A percentile compares a stretch with the other conserved stretches of the same genome.
These are phyloP conservation scores for Pluteus cervinus DNA, from an alignment of 768 basidiomycete genomes.

Conservation along the genomic window DNA sequence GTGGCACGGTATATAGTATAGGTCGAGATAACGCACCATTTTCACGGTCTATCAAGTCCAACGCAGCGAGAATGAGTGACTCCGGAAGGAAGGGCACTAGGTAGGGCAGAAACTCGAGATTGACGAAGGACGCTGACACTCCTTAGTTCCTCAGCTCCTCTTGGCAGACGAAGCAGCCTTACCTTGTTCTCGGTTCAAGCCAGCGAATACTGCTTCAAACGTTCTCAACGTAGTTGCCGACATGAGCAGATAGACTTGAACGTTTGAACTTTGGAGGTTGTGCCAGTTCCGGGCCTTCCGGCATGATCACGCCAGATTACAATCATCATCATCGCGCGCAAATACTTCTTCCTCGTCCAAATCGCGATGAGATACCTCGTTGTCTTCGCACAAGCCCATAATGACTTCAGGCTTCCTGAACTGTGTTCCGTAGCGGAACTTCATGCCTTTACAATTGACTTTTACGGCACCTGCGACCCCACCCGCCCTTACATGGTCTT, in stretches of 20 bases:
- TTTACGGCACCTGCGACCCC: constrained; percentile 49
- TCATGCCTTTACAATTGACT: constrained; percentile 57
- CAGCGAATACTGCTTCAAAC: too few species aligned
- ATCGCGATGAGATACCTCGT: constrained; percentile 45
- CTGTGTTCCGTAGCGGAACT: constrained; percentile 73
- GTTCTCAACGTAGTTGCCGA: too few species aligned
- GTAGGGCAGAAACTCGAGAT: constrained; percentile 51
- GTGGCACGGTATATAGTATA: not conserved
- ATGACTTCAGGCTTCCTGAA: constrained; percentile 81
- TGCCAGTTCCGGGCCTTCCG: too few species aligned
- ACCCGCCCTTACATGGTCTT: constrained; percentile 73
- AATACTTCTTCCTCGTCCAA: not conserved
- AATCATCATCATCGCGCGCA: too few species aligned
- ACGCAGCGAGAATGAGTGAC: constrained; percentile 56
- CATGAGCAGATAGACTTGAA: too few species aligned
- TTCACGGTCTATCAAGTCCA: constrained; percentile 71
- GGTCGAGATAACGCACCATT: constrained; percentile 38
- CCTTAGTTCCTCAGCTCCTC: too few species aligned
- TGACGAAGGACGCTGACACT: too few species aligned
- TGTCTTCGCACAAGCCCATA: constrained; percentile 76
- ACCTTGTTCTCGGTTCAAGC: too few species aligned
- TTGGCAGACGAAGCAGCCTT: too few species aligned
- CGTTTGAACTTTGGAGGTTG: too few species aligned
- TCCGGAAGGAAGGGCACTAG: constrained; percentile 59
- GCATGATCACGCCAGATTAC: too few species aligned